phyloP scores from a whole-genome alignment of 768 basidiomycete genomes.

The Termitomyces sp. region DNA sequence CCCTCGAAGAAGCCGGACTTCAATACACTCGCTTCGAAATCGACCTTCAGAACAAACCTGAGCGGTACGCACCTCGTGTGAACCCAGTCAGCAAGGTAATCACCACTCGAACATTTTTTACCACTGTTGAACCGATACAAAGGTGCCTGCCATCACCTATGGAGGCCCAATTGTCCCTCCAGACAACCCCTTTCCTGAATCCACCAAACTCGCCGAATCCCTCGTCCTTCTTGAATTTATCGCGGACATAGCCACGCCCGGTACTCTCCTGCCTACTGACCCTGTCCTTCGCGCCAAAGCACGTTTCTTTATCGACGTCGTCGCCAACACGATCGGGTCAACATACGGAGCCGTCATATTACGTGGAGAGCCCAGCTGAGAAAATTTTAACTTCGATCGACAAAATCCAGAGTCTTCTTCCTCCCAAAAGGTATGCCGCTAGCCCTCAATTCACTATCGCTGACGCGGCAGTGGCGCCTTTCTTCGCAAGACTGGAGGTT shows the following conservation, averaged over 20 bases:
- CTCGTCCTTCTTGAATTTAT: constrained; percentile 63
- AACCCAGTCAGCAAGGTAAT: constrained; percentile 63
- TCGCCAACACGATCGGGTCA: constrained; percentile 39
- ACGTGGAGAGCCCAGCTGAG: constrained; percentile 34
- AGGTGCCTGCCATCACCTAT: constrained; percentile 55
- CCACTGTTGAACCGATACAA: constrained; percentile 9
- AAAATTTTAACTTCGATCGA: constrained; percentile 38
- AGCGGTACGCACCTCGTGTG: constrained; percentile 60
- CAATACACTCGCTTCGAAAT: constrained; percentile 48
- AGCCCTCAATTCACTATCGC: constrained; percentile 51
- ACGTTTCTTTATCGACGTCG: constrained; percentile 58
- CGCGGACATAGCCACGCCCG: constrained; percentile 45
- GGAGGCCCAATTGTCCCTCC: constrained; percentile 54
- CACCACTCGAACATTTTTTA: background rate
- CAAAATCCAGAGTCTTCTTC: constrained; percentile 43
- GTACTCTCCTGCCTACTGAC: constrained; percentile 47
- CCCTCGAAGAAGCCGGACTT: constrained; percentile 46
- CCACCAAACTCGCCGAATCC: constrained; percentile 58
- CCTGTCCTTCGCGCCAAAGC: constrained; percentile 51
- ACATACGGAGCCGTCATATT: constrained; percentile 30
- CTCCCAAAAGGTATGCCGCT: constrained; percentile 38
- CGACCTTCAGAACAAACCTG: constrained; percentile 60
- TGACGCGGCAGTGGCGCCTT: constrained; percentile 55
- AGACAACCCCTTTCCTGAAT: constrained; percentile 53
- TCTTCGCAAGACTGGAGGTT: constrained; percentile 48